phyloP scores from a whole-genome alignment of 2,329 filamentous ascomycete species.

The Zasmidium cellare region DNA sequence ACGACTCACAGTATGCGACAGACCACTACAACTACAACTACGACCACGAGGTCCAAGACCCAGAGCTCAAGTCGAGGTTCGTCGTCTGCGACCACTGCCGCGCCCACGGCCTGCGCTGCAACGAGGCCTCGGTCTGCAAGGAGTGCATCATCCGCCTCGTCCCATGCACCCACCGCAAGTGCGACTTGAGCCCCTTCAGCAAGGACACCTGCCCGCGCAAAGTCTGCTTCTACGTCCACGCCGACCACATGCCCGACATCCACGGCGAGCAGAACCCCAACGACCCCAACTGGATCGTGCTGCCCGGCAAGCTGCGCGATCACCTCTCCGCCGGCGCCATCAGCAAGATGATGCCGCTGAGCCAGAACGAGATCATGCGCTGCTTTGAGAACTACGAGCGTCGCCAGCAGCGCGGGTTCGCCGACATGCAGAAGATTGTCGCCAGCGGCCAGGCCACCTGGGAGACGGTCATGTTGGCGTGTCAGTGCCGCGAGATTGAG shows the following conservation, averaged over 20 bases:
- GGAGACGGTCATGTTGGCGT: slow-evolving; percentile 12
- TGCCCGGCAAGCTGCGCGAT: slow-evolving; percentile 19
- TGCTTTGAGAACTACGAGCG: slow-evolving; percentile 8
- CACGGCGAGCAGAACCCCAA: slow-evolving; percentile 16
- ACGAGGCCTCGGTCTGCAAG: slow-evolving; percentile 22
- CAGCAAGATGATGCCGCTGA: slow-evolving; percentile 6
- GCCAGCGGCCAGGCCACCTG: slow-evolving; percentile 11
- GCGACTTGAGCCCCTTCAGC: slow-evolving; percentile 15
- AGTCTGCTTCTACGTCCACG: slow-evolving; percentile 23
- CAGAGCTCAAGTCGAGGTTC: slow-evolving; percentile 12
- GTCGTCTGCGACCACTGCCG: slow-evolving; percentile 24
- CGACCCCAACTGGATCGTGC: slow-evolving; percentile 17
- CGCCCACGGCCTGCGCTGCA: slow-evolving; percentile 21
- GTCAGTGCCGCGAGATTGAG: slow-evolving; percentile 8
- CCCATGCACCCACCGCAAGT: slow-evolving; percentile 19
- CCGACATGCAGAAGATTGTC: slow-evolving; percentile 8
- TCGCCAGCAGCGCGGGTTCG: slow-evolving; percentile 7
- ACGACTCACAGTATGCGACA: neutral
- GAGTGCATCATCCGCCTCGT: slow-evolving; percentile 21
- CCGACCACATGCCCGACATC: slow-evolving; percentile 22
- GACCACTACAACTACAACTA: slow-evolving; percentile 2
- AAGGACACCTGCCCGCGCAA: slow-evolving; percentile 16
- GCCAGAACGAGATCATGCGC: slow-evolving; percentile 6
- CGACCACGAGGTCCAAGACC: neutral
- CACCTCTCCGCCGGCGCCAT: slow-evolving; percentile 15